Conservation (phyloP, 768 basidiomycete genomes). For the Boletus rubropictus region DNA sequence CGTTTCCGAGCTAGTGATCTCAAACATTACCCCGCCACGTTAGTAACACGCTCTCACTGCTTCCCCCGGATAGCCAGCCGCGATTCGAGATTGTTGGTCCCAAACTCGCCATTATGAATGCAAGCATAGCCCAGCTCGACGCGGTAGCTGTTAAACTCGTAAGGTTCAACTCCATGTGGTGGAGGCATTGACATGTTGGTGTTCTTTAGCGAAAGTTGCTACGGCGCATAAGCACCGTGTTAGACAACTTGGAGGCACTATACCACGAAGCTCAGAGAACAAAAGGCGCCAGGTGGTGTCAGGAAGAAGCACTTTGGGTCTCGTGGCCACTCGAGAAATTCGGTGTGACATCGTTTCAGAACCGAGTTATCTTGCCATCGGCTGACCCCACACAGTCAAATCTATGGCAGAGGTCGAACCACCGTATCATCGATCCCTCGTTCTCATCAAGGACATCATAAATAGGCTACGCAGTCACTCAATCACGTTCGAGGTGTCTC, state of each 20-base stretch:
- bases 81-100: conserved; percentile 55
- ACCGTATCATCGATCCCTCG: conserved; percentile 64
- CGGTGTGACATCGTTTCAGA: conserved; percentile 37
- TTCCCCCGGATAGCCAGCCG: conserved; percentile 50
- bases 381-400: conserved; percentile 38
- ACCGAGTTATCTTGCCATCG: neutral
- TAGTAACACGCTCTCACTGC: conserved; percentile 60
- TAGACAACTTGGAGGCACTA: conserved; percentile 61
- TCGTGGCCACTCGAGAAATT: conserved; percentile 82
- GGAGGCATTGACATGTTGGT: neutral
- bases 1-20: neutral
- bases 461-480: conserved; percentile 58
- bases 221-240: conserved; percentile 51
- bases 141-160: conserved; percentile 61
- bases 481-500: conserved; percentile 63
- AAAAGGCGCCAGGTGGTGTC: conserved; percentile 69
- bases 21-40: neutral
- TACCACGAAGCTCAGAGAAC: conserved; percentile 63
- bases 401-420: conserved; percentile 50
- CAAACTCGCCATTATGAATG: conserved; percentile 64
- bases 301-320: conserved; percentile 69
- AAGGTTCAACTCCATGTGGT: conserved; percentile 20
- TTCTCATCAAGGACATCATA: conserved; percentile 50
- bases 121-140: conserved; percentile 54
- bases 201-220: conserved; percentile 60